phyloP scores from a whole-genome alignment of 2,329 filamentous ascomycete genomes.

The Stagonosporopsis chrysanthemi region DNA sequence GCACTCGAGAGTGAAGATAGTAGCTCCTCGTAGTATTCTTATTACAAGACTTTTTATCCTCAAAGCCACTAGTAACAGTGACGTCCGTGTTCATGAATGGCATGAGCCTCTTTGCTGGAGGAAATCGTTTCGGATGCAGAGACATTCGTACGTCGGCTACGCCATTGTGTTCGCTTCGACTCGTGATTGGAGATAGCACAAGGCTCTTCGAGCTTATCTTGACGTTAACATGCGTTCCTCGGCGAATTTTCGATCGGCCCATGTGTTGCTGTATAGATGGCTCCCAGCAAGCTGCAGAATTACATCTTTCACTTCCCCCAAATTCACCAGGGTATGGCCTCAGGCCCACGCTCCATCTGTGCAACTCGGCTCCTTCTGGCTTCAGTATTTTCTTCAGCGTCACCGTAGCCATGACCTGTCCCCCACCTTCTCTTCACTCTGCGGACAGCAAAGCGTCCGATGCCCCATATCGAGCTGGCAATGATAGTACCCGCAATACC shows the following conservation, averaged over 20 bases:
- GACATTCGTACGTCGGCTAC: too few species aligned
- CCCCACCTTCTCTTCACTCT: constrained; percentile 43
- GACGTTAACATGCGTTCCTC: background rate
- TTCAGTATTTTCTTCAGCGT: constrained; percentile 24
- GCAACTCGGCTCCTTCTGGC: constrained; percentile 23
- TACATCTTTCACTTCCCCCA: background rate
- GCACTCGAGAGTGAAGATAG: background rate
- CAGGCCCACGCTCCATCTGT: constrained; percentile 25
- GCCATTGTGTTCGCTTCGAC: background rate
- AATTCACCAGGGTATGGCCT: constrained; percentile 32
- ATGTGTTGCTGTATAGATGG: background rate
- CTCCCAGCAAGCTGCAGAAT: background rate
- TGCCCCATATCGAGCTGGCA: constrained; percentile 50
- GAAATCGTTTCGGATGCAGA: too few species aligned
- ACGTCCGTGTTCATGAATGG: background rate
- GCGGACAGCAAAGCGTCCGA: constrained; percentile 48
- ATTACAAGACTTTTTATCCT: background rate
- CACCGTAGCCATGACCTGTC: constrained; percentile 26
- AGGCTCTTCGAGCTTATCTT: background rate
- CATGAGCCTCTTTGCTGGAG: background rate
- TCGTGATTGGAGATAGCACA: background rate
- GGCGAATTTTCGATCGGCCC: too few species aligned
- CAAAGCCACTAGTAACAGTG: too few species aligned
- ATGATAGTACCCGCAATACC: constrained; percentile 50
- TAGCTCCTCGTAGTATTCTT: background rate